These are phyloP conservation scores for Boletus tylopilopsis DNA, from an alignment of 768 basidiomycete genomes.

Conservation along the genomic window DNA sequence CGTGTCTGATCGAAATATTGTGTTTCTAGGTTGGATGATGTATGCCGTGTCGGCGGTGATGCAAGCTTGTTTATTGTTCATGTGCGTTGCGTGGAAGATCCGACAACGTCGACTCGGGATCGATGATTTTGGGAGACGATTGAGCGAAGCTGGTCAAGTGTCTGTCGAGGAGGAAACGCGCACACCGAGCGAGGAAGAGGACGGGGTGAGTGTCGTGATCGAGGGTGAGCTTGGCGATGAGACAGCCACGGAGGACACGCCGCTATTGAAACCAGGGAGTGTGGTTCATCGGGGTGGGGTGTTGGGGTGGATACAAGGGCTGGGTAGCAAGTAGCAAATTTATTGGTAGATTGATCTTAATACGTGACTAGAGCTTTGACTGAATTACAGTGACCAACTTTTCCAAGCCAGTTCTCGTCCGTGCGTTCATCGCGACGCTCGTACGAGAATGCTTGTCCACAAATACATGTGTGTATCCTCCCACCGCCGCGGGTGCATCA, in stretches of 20 bases:
- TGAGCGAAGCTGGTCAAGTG: constrained; percentile 15
- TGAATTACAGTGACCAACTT: constrained; percentile 1
- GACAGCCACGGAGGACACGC: constrained; percentile 15
- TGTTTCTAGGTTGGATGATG: constrained; percentile 66
- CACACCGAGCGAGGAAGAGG: constrained; percentile 8
- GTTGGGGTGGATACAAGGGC: constrained; percentile 20
- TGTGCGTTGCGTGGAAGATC: constrained; percentile 85
- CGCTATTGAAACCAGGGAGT: constrained; percentile 21
- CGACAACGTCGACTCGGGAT: constrained; percentile 72
- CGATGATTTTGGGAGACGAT: constrained; percentile 83
- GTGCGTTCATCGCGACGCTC: constrained; percentile 45
- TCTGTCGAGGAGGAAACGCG: background rate
- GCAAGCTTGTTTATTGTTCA: constrained; percentile 74
- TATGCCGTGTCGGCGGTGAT: constrained; percentile 80
- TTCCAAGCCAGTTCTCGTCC: constrained; percentile 44
- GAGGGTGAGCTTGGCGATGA: constrained; percentile 16
- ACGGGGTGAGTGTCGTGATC: constrained; percentile 16
- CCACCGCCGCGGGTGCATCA: constrained; percentile 38
- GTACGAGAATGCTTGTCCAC: constrained; percentile 59
- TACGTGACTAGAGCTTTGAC: constrained; percentile 25
- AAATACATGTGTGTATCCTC: constrained; percentile 81
- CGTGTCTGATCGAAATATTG: background rate
- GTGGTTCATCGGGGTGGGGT: constrained; percentile 20
- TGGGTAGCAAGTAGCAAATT: constrained; percentile 23
- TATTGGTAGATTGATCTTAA: too few relatives aligned